Evolutionary conservation across 345 rosid genomes (phyloP).

Genomic region (Zanthoxylum bungeanum): DNA sequence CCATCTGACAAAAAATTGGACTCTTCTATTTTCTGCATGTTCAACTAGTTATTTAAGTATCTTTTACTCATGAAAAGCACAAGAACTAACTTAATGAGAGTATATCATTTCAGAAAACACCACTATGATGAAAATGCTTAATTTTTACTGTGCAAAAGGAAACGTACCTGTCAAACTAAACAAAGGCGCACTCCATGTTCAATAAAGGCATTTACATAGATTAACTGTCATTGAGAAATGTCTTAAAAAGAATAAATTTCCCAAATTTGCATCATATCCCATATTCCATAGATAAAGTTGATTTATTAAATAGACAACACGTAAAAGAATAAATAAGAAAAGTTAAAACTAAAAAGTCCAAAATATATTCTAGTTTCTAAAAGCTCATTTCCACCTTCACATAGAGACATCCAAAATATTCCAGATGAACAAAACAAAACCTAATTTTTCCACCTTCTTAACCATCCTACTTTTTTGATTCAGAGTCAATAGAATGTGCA

Average conservation of each 20-base stretch:
- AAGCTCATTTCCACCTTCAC: too few relatives aligned
- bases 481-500: too few relatives aligned
- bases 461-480: too few relatives aligned
- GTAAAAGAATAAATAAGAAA: too few relatives aligned
- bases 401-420: neutral
- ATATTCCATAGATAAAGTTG: too few relatives aligned
- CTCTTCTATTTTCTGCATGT: neutral
- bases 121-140: neutral
- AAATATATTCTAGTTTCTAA: too few relatives aligned
- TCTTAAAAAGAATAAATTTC: neutral
- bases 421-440: neutral
- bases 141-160: neutral
- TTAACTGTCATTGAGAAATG: neutral
- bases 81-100: neutral
- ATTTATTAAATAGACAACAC: too few relatives aligned
- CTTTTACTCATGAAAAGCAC: neutral
- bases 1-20: neutral
- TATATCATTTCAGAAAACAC: neutral
- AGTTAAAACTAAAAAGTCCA: too few relatives aligned
- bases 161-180: neutral
- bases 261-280: neutral
- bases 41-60: neutral
- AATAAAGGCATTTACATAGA: neutral
- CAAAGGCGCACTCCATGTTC: neutral
- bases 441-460: neutral